A percentile compares a stretch with the other conserved stretches of the same genome.
These are phyloP conservation scores for Arthrobotrys megalospora DNA, from an alignment of 2,329 filamentous ascomycete species.

Conservation along the genomic window DNA sequence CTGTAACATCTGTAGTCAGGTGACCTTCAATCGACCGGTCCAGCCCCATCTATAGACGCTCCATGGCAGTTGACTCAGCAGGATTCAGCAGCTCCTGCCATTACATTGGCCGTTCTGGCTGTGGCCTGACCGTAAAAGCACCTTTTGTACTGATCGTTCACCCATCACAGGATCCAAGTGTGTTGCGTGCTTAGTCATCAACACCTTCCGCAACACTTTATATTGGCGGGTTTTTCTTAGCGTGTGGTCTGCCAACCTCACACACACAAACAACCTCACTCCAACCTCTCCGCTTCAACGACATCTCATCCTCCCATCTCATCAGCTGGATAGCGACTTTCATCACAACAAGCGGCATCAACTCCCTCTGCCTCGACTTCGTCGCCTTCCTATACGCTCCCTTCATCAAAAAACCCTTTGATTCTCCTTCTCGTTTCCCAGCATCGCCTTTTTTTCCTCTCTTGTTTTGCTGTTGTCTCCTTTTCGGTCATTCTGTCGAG, in stretches of 20 bases:
- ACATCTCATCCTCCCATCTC: constrained; percentile 32
- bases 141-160: constrained; percentile 31
- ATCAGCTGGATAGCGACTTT: constrained; percentile 15
- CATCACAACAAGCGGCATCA: constrained; percentile 31
- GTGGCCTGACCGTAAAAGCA: constrained; percentile 18
- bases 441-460: constrained; percentile 52
- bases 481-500: constrained; percentile 43
- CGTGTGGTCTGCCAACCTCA: constrained; percentile 40
- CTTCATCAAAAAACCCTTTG: constrained; percentile 10
- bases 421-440: constrained; percentile 33
- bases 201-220: constrained; percentile 62
- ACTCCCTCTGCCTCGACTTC: constrained; percentile 46
- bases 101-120: background rate
- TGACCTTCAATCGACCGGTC: constrained; percentile 42
- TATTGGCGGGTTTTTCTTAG: constrained; percentile 71
- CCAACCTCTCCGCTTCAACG: constrained; percentile 31
- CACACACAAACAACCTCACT: constrained; percentile 49
- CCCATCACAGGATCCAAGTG: constrained; percentile 37
- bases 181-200: constrained; percentile 58
- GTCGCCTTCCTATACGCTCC: constrained; percentile 46
- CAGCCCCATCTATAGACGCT: constrained; percentile 25
- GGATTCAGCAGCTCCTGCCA: constrained; percentile 1
- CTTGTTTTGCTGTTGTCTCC: constrained; percentile 54
- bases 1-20: constrained; percentile 21
- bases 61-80: constrained; percentile 6